Percentiles rank a stretch among this genome's conserved stretches.
Conservation (phyloP, 306 rosid species). For the Dalbergia oliveri region DNA sequence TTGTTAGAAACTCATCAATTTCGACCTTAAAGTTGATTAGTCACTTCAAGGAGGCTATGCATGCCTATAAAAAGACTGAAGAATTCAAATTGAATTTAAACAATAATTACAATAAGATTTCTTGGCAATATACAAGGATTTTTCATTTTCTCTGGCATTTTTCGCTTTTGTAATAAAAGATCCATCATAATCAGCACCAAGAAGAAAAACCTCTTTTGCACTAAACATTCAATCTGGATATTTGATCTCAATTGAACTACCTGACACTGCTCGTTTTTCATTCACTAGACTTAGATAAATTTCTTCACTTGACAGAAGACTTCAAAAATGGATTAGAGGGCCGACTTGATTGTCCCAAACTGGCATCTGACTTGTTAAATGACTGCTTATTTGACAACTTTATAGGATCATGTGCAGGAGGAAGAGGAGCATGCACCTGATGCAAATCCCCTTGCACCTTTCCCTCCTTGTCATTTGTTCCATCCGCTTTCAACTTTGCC, state of each 20-base stretch:
- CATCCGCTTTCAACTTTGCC: conserved; percentile 44
- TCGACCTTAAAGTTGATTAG: too few relatives aligned
- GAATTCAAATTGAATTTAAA: conserved; percentile 14
- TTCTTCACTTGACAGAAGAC: conserved; percentile 69
- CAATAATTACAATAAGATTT: conserved; percentile 29
- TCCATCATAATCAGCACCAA: conserved; percentile 18
- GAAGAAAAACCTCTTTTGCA: neutral
- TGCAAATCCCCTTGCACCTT: conserved; percentile 39
- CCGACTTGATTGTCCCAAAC: conserved; percentile 60
- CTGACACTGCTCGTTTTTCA: conserved; percentile 8
- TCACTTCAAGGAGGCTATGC: neutral
- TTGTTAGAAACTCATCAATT: too few relatives aligned
- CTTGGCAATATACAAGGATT: conserved; percentile 24
- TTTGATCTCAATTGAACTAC: neutral
- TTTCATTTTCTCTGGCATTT: conserved; percentile 9
- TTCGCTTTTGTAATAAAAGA: conserved; percentile 7
- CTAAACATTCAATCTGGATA: neutral
- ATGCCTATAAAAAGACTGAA: neutral
- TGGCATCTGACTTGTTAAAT: conserved; percentile 51
- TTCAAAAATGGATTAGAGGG: conserved; percentile 86
- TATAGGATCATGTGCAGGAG: conserved; percentile 43
- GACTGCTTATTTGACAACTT: conserved; percentile 54
- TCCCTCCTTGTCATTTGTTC: conserved; percentile 45
- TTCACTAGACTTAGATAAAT: conserved; percentile 13
- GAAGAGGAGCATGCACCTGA: conserved; percentile 40